Evolutionary conservation across 73 alveolate genomes (phyloP).

Genomic region (Paramecium bursaria): DNA sequence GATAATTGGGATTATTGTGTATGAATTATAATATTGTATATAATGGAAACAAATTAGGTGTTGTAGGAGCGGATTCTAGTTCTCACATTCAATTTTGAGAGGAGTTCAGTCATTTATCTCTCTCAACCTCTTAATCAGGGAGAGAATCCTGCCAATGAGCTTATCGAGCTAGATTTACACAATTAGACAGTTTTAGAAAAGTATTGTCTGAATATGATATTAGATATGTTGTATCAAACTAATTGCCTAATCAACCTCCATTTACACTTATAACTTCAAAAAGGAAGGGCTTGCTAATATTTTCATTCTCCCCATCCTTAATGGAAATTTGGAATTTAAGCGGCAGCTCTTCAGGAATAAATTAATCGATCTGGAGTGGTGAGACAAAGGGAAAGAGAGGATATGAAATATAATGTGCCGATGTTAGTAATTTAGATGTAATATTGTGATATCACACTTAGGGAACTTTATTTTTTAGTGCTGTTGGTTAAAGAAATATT

Average conservation of each 20-base stretch:
- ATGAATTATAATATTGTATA: no score
- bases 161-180: slow-evolving; percentile 40
- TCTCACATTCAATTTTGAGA: slow-evolving; percentile 35
- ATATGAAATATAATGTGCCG: slow-evolving; percentile 32
- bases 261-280: no score
- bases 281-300: no score
- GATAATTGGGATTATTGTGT: slow-evolving; percentile 48
- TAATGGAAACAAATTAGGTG: background rate
- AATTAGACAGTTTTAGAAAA: slow-evolving; percentile 33
- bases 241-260: no score
- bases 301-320: no score
- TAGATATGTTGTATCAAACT: slow-evolving; percentile 38
- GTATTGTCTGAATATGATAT: background rate
- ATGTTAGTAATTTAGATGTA: slow-evolving; percentile 13
- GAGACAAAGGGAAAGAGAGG: slow-evolving; percentile 33
- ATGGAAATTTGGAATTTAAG: slow-evolving; percentile 34
- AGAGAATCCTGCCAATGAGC: slow-evolving; percentile 21
- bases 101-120: slow-evolving; percentile 26
- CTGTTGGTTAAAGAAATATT: background rate
- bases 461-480: background rate
- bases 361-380: slow-evolving; percentile 21
- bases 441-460: background rate
- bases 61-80: slow-evolving; percentile 1
- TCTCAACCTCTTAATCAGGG: background rate
- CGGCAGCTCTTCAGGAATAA: slow-evolving; percentile 3